Evolutionary conservation across 345 rosid genomes (phyloP).

Genomic region (Eucalyptus curtisii): DNA sequence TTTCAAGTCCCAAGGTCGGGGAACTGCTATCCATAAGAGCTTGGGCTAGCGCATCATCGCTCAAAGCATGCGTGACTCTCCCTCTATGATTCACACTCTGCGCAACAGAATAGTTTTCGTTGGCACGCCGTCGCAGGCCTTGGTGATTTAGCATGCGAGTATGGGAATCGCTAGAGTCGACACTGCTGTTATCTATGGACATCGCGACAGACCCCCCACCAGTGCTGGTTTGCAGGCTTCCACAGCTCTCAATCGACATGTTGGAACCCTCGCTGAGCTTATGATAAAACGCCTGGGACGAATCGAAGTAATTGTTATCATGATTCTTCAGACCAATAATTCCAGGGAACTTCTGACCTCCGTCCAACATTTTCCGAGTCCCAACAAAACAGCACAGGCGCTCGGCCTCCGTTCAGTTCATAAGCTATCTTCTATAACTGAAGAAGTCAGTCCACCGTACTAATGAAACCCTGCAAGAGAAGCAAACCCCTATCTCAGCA

Average conservation of each 20-base stretch:
- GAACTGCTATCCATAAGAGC: constrained; percentile 22
- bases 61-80: constrained; percentile 20
- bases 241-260: constrained; percentile 30
- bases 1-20: constrained; percentile 17
- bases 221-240: constrained; percentile 30
- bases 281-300: constrained; percentile 24
- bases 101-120: constrained; percentile 13
- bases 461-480: neutral
- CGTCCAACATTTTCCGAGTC: constrained; percentile 17
- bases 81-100: constrained; percentile 24
- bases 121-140: constrained; percentile 18
- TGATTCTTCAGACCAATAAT: constrained; percentile 17
- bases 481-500: neutral
- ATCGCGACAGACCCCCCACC: constrained; percentile 33
- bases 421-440: neutral
- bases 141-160: constrained; percentile 37
- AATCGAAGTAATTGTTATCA: constrained; percentile 14
- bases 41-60: constrained; percentile 24
- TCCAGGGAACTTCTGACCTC: constrained; percentile 23
- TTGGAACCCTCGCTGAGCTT: constrained; percentile 31
- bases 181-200: constrained; percentile 30
- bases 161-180: constrained; percentile 29
- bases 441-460: neutral
- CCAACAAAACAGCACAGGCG: neutral
- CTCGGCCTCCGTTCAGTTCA: neutral